A percentile compares a stretch with the other conserved stretches of the same genome.
Evolutionary conservation across 768 basidiomycete species (phyloP).

Genomic region (Podaxis sp.): DNA sequence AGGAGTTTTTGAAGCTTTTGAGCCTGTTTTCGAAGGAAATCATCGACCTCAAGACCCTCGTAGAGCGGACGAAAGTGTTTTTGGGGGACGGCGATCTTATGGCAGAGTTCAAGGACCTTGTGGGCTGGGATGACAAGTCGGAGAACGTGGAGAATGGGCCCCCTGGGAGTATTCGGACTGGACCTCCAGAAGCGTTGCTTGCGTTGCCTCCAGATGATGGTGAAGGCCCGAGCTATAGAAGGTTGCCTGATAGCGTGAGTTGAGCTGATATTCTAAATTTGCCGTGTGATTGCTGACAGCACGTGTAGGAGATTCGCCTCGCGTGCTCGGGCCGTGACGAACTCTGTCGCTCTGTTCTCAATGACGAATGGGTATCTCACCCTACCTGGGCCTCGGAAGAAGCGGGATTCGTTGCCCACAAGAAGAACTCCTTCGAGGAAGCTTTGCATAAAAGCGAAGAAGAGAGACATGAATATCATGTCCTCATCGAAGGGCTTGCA

Average conservation of each 20-base stretch:
- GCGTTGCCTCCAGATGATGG: conserved; percentile 81
- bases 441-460: conserved; percentile 96
- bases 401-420: conserved; percentile 90
- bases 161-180: conserved; percentile 74
- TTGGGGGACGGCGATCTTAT: conserved; percentile 81
- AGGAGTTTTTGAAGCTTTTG: conserved; percentile 93
- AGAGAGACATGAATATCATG: conserved; percentile 97
- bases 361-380: conserved; percentile 98
- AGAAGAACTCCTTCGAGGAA: conserved; percentile 97
- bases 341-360: conserved; percentile 92
- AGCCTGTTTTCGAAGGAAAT: conserved; percentile 90
- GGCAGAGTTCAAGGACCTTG: conserved; percentile 80
- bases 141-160: conserved; percentile 67
- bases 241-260: conserved; percentile 84
- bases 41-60: conserved; percentile 79
- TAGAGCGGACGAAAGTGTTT: conserved; percentile 80
- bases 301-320: conserved; percentile 74
- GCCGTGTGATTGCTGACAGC: conserved; percentile 8
- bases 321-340: conserved; percentile 95
- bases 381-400: conserved; percentile 98
- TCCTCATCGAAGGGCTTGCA: conserved; percentile 86
- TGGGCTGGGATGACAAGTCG: conserved; percentile 73
- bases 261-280: not conserved
- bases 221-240: conserved; percentile 93
- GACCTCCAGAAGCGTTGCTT: conserved; percentile 73